Evolutionary conservation across 345 rosid genomes (phyloP).

Genomic region (Hibiscus trionum): DNA sequence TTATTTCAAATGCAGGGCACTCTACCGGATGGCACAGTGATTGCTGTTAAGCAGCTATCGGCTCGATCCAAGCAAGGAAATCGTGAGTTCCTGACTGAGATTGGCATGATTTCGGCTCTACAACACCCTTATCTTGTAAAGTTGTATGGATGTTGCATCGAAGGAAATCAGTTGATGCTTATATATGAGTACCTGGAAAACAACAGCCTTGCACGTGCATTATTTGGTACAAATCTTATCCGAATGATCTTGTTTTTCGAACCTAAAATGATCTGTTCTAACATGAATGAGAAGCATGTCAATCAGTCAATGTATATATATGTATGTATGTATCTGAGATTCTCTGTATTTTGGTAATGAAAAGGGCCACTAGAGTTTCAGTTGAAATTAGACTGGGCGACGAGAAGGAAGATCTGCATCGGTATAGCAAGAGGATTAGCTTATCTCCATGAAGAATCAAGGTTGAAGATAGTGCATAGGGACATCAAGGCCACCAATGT

Average conservation of each 20-base stretch:
- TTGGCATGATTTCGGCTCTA: conserved; percentile 7
- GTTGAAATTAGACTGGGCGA: conserved; percentile 34
- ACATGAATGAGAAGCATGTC: not conserved
- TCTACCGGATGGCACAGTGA: not conserved
- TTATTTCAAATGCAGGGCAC: conserved; percentile 4
- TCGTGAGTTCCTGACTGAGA: not conserved
- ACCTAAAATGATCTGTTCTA: not conserved
- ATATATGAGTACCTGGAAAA: conserved; percentile 5
- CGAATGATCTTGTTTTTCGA: not conserved
- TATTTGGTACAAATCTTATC: conserved; percentile 19
- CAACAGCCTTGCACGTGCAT: conserved; percentile 14
- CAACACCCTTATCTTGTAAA: not conserved
- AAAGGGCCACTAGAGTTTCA: conserved; percentile 20
- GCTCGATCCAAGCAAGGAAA: conserved; percentile 6
- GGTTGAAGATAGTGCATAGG: conserved; percentile 40
- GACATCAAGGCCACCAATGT: conserved; percentile 50
- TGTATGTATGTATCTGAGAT: not conserved
- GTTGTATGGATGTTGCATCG: not conserved
- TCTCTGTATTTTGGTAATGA: not conserved
- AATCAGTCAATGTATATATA: not conserved
- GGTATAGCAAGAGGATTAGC: conserved; percentile 56
- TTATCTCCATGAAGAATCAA: conserved; percentile 53
- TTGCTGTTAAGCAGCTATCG: conserved; percentile 1
- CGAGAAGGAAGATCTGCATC: conserved; percentile 33
- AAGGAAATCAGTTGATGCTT: conserved; percentile 4